These are phyloP conservation scores for Prunus mume DNA, from an alignment of 306 rosid species.

Conservation along the genomic window DNA sequence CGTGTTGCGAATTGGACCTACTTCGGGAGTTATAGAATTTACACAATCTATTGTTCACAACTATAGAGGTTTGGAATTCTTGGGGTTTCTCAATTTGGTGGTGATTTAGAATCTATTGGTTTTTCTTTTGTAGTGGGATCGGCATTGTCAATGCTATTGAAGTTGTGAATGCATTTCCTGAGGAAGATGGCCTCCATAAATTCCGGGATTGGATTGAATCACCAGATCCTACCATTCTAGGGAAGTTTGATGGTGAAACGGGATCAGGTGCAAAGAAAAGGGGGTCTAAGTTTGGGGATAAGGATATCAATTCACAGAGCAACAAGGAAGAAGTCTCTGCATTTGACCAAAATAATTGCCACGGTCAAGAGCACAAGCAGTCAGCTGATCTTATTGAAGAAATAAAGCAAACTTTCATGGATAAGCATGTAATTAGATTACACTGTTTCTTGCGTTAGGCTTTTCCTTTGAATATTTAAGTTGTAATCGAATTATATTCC, in stretches of 20 bases:
- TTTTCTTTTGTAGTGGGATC: conserved; percentile 68
- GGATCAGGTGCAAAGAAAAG: conserved; percentile 48
- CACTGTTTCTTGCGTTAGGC: conserved; percentile 15
- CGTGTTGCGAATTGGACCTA: not conserved
- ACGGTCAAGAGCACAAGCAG: conserved; percentile 40
- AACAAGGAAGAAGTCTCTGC: conserved; percentile 32
- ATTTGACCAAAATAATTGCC: conserved; percentile 36
- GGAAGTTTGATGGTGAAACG: conserved; percentile 47
- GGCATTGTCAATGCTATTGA: conserved; percentile 98
- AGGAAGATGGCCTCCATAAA: conserved; percentile 74
- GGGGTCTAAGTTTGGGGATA: conserved; percentile 46
- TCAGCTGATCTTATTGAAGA: conserved; percentile 36
- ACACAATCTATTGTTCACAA: not conserved
- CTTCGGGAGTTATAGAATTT: not conserved
- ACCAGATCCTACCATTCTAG: conserved; percentile 89
- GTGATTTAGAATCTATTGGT: conserved; percentile 23
- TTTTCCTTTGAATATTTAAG: conserved; percentile 11
- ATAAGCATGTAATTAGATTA: conserved; percentile 59
- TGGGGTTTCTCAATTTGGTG: conserved; percentile 7
- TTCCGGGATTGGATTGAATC: conserved; percentile 94
- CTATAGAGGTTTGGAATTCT: not conserved
- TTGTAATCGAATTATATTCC: not conserved
- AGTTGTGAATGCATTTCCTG: conserved; percentile 90
- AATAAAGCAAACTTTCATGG: conserved; percentile 57
- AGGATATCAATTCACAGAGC: conserved; percentile 21